A percentile compares a stretch with the other conserved stretches of the same genome.
Conservation (phyloP, 768 basidiomycete species). For the Hericium rajendrae region DNA sequence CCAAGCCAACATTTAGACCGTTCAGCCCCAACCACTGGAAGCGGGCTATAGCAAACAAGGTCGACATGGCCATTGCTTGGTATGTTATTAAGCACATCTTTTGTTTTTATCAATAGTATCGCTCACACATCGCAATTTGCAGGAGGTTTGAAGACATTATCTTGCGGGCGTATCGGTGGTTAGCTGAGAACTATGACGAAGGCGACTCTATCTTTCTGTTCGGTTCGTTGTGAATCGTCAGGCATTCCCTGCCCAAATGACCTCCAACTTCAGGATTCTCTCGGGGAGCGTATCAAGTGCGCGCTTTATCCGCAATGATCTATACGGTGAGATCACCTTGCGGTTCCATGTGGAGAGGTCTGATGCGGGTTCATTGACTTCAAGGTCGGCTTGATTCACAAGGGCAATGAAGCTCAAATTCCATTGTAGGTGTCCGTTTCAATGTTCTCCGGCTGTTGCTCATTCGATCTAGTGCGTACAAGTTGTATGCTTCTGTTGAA, state of each 20-base stretch:
- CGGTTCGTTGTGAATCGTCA: constrained; percentile 16
- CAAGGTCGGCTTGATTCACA: constrained; percentile 32
- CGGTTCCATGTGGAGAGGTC: too few relatives aligned
- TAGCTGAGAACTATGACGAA: constrained; percentile 27
- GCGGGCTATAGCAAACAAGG: constrained; percentile 15
- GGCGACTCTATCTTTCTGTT: constrained; percentile 34
- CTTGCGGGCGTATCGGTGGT: constrained; percentile 30
- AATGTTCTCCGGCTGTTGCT: too few relatives aligned
- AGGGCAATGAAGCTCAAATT: constrained; percentile 32
- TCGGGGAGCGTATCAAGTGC: constrained; percentile 38
- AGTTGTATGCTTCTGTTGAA: too few relatives aligned
- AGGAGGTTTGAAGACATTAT: constrained; percentile 29
- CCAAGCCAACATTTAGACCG: constrained; percentile 11
- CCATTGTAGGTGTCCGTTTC: constrained; percentile 23
- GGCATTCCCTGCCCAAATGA: neutral
- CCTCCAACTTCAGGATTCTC: constrained; percentile 29
- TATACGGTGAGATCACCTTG: constrained; percentile 18
- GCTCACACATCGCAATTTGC: too few relatives aligned
- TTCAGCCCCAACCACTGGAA: neutral
- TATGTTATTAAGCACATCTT: constrained; percentile 8
- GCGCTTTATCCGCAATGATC: constrained; percentile 37
- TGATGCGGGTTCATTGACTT: too few relatives aligned
- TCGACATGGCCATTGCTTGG: constrained; percentile 31
- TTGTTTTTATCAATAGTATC: neutral
- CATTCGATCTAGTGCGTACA: too few relatives aligned